phyloP scores from a whole-genome alignment of 345 rosid genomes.

The Salix brachista region DNA sequence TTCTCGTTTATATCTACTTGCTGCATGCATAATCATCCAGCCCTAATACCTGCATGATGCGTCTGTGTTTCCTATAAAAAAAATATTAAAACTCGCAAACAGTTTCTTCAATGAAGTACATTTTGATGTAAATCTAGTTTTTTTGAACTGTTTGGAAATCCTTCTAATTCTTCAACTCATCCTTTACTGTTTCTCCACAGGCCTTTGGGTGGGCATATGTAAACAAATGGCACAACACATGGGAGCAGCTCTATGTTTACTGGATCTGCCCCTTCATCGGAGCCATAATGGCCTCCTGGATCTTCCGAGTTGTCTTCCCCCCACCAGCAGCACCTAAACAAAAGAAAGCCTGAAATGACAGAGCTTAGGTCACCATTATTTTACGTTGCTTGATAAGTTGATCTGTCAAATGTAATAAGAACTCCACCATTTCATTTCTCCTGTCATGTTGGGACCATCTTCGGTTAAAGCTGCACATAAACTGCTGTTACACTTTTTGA shows the following conservation, averaged over 20 bases:
- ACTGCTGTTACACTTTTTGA: background rate
- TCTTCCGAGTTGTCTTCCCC: constrained; percentile 61
- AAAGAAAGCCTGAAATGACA: constrained; percentile 47
- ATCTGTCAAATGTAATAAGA: constrained; percentile 12
- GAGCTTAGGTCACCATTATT: background rate
- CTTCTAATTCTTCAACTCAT: background rate
- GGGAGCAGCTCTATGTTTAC: constrained; percentile 89
- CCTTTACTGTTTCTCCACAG: constrained; percentile 25
- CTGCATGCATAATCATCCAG: background rate
- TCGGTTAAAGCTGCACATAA: background rate
- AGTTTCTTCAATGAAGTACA: too few species aligned
- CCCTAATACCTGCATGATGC: background rate
- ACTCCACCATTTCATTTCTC: background rate
- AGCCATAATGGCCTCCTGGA: constrained; percentile 68
- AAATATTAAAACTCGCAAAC: too few species aligned
- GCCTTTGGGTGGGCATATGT: constrained; percentile 96
- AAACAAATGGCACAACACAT: constrained; percentile 72
- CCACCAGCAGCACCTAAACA: constrained; percentile 37
- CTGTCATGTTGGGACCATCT: background rate
- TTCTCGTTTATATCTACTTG: background rate
- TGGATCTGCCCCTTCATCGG: constrained; percentile 91
- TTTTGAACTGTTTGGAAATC: too few species aligned
- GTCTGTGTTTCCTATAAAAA: background rate
- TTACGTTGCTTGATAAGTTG: background rate
- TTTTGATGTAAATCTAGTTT: too few species aligned